phyloP scores from a whole-genome alignment of 2,329 filamentous ascomycete genomes.

The Scortechinia acanthostroma region DNA sequence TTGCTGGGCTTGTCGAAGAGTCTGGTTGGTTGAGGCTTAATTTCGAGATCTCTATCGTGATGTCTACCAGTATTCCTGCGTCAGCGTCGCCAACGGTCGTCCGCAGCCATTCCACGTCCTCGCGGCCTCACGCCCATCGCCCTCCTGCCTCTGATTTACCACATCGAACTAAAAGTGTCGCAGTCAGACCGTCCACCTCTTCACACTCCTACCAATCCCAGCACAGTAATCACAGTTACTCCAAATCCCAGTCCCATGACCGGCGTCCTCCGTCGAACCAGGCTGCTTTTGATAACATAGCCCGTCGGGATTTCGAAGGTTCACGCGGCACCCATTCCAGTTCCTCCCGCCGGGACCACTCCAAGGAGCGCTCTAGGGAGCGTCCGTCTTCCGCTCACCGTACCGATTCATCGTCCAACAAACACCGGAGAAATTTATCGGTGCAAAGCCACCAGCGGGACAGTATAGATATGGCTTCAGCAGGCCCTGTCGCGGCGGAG shows the following conservation, averaged over 20 bases:
- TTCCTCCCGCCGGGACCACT: neutral
- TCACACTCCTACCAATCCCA: neutral
- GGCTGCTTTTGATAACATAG: neutral
- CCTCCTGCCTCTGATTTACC: neutral
- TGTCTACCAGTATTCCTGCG: neutral
- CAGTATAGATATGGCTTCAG: neutral
- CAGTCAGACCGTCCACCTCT: neutral
- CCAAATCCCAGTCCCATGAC: neutral
- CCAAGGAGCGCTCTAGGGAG: neutral
- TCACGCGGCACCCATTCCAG: neutral
- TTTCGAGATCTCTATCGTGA: neutral
- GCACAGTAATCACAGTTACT: neutral
- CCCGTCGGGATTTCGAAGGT: neutral
- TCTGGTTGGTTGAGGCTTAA: neutral
- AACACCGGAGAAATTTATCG: neutral
- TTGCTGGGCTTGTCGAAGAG: no score
- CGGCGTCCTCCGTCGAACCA: neutral
- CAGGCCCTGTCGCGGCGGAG: neutral
- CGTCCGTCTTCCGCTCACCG: neutral
- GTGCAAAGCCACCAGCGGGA: neutral
- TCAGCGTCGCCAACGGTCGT: neutral
- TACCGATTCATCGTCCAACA: neutral
- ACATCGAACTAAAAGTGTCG: neutral
- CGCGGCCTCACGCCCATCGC: neutral
- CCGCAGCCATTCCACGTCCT: slow-evolving; percentile 1